Percentiles rank a stretch among this genome's conserved stretches.
These are phyloP conservation scores for Xylariales sp. DNA, from an alignment of 2,329 filamentous ascomycete species.

Conservation along the genomic window DNA sequence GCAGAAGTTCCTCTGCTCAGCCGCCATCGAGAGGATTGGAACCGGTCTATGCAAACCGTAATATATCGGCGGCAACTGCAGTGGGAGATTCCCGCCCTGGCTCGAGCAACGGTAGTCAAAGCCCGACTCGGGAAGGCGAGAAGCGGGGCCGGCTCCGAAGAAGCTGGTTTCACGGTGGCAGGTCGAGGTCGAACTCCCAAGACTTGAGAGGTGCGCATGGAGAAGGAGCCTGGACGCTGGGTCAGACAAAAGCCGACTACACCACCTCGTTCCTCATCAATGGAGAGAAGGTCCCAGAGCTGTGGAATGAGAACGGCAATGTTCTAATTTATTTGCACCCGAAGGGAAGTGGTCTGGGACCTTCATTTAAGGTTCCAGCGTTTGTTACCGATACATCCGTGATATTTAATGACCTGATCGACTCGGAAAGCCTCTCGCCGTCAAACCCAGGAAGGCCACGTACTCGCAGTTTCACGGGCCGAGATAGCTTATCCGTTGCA, in stretches of 20 bases:
- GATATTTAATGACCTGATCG: slow-evolving; percentile 49
- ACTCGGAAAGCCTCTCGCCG: slow-evolving; percentile 34
- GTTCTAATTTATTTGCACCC: slow-evolving; percentile 56
- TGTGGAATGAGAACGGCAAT: slow-evolving; percentile 59
- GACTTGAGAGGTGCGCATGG: slow-evolving; percentile 21
- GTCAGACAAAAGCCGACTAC: slow-evolving; percentile 50
- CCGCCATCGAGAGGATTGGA: slow-evolving; percentile 24
- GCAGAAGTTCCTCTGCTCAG: slow-evolving; percentile 46
- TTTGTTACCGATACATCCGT: slow-evolving; percentile 50
- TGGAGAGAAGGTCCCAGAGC: slow-evolving; percentile 58
- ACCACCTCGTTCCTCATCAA: slow-evolving; percentile 46
- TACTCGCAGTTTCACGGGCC: slow-evolving; percentile 41
- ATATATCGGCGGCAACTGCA: slow-evolving; percentile 23
- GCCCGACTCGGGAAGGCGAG: slow-evolving; percentile 30
- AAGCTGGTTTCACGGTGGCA: slow-evolving; percentile 49
- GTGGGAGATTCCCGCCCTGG: slow-evolving; percentile 21
- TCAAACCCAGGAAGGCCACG: slow-evolving; percentile 25
- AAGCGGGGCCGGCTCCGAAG: slow-evolving; percentile 40
- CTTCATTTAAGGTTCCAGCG: slow-evolving; percentile 57
- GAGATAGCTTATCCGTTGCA: slow-evolving; percentile 41
- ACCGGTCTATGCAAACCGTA: slow-evolving; percentile 23
- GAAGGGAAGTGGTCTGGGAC: slow-evolving; percentile 41
- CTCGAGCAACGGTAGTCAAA: slow-evolving; percentile 37
- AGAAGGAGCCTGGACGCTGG: slow-evolving; percentile 50
- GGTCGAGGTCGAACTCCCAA: slow-evolving; percentile 47